These are phyloP conservation scores for Plasmodium vivax DNA, from an alignment of 169 alveolate species.

Conservation along the genomic window DNA sequence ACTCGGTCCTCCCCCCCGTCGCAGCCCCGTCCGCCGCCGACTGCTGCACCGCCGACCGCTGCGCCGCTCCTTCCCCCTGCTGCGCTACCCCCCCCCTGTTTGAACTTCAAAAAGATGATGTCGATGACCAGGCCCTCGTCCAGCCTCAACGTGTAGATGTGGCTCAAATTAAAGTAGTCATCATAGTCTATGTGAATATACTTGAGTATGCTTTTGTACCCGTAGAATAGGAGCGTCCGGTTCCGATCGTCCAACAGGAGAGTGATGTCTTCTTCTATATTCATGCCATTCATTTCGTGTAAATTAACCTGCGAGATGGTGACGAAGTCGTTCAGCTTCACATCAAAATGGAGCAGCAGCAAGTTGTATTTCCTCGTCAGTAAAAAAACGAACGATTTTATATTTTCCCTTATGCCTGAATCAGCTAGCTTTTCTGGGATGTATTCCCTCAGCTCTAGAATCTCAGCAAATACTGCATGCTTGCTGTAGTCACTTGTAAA, in stretches of 20 bases:
- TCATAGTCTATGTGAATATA: slow-evolving; percentile 65
- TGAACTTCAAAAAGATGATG: slow-evolving; percentile 9
- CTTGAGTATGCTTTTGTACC: slow-evolving; percentile 47
- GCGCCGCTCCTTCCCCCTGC: background rate
- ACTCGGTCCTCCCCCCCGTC: background rate
- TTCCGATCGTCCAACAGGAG: slow-evolving; percentile 60
- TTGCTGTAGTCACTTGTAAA: slow-evolving; percentile 31
- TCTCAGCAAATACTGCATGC: slow-evolving; percentile 42
- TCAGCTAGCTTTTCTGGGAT: slow-evolving; percentile 58
- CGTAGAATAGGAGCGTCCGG: slow-evolving; percentile 51
- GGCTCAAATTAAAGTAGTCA: slow-evolving; percentile 21
- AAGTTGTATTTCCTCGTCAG: slow-evolving; percentile 48
- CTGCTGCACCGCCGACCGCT: background rate
- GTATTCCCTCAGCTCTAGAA: slow-evolving; percentile 48
- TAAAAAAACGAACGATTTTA: slow-evolving; percentile 46
- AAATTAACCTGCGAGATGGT: slow-evolving; percentile 38
- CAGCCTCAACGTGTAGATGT: slow-evolving; percentile 39
- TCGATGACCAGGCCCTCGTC: slow-evolving; percentile 58
- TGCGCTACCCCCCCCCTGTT: background rate
- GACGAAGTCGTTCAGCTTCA: slow-evolving; percentile 38
- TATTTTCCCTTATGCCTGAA: slow-evolving; percentile 8
- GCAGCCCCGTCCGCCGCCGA: too few species aligned
- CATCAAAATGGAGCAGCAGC: slow-evolving; percentile 25
- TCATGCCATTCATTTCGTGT: slow-evolving; percentile 22
- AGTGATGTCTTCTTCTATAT: slow-evolving; percentile 44